Base-by-base conservation (phyloP, 306 rosid genomes). In the Prunus kanzakura region DNA sequence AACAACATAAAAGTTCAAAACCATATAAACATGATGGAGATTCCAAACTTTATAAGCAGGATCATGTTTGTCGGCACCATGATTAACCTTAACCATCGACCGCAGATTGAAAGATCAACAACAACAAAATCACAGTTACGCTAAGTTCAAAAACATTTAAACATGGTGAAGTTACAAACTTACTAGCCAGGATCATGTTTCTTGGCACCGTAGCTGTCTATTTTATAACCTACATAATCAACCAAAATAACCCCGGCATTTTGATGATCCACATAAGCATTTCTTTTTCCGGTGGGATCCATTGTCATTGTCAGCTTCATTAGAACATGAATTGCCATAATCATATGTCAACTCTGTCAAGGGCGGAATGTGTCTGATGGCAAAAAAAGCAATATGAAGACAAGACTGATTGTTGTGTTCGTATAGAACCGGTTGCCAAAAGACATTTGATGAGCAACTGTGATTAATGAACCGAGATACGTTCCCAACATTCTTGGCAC, bases 391-490 rank as follows among this genome's bases (percentile, higher is more conserved):
- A 76, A 90, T 82, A 82, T 88, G 96, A 51, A 90, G 82, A 75
- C 75, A 73, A 56, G 82, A 75, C 76, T 83, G 84, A 50, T 82
- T 81, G 32, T 81, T 88, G 72, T 86, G 85, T 32, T 86, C 89
- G 65, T 85, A 82, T 38, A 81, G 15, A 47, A 88, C 78, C 14
- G 96, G 96, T 78, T 86, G 92, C 92, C 96, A 90, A 69, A 90
- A 85, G 22, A 86, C 84, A 85, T 86, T 90, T 54, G 96, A 88
- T 66, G 87, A 84, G 85, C 96, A 90, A 54, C 92, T 81, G 81
- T 90, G 96, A 30, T 90, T 90, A 81, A 90, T 90, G 79, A 86
- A 90, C 23, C 96, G 85, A 64, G 87, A 84, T 62, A 90, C 91
- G 78, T 90, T 90, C 73, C 92, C 96, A 69, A 75, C 75, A 64